Evolutionary conservation across 352 stramenopile genomes (phyloP).

Genomic region (Phytophthora sojae): DNA sequence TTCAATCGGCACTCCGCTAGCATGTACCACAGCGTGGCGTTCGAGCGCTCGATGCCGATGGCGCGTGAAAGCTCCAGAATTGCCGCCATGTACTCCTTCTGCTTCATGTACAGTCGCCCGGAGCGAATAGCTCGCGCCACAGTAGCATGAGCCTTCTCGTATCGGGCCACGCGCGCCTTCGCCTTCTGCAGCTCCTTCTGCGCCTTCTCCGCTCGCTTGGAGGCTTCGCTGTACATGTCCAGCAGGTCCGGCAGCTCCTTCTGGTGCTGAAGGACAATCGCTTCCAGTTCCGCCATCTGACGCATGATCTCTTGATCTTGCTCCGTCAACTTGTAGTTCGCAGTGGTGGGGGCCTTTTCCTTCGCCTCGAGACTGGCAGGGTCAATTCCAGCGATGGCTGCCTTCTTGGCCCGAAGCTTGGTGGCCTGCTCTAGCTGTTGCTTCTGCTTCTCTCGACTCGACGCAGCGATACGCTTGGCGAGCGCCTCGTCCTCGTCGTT

Average conservation of each 20-base stretch:
- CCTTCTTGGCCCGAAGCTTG: conserved; percentile 39
- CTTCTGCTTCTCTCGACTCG: conserved; percentile 31
- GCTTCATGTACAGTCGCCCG: conserved; percentile 46
- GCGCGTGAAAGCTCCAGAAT: conserved; percentile 67
- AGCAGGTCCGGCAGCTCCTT: conserved; percentile 55
- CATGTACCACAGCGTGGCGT: conserved; percentile 61
- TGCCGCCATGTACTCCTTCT: conserved; percentile 67
- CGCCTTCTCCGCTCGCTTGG: conserved; percentile 40
- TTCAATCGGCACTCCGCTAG: conserved; percentile 62
- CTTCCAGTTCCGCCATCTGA: conserved; percentile 54
- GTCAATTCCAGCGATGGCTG: conserved; percentile 39
- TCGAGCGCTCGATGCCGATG: conserved; percentile 54
- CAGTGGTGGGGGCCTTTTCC: conserved; percentile 26
- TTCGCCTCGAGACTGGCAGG: conserved; percentile 32
- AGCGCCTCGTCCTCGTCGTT: conserved; percentile 40
- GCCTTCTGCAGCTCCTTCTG: conserved; percentile 46
- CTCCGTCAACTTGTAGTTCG: conserved; percentile 45
- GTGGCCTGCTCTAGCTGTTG: conserved; percentile 20
- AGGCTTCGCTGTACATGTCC: conserved; percentile 48
- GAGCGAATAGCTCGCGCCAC: conserved; percentile 55
- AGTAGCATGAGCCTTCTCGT: conserved; percentile 53
- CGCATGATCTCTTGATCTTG: conserved; percentile 49
- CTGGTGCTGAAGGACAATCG: conserved; percentile 53
- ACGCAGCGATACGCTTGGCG: conserved; percentile 36
- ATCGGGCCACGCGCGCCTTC: conserved; percentile 49